Conservation (phyloP, 78 protist genomes). For the Bodo saltans region DNA sequence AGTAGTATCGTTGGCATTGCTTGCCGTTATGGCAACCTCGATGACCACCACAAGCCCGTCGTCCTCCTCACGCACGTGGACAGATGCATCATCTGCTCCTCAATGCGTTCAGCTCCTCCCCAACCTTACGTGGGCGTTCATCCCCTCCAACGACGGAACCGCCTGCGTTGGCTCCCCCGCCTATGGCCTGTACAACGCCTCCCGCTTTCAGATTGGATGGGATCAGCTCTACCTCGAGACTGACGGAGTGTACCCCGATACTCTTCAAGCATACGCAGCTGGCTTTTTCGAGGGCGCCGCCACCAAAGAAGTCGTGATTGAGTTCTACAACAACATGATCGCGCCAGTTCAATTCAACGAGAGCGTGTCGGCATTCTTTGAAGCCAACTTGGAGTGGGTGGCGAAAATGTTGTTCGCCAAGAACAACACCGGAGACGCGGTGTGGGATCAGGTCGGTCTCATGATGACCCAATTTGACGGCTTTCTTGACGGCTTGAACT, state of each 20-base stretch:
- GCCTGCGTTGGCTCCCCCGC: not conserved
- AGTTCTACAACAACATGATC: not conserved
- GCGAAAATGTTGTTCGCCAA: not conserved
- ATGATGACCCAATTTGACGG: conserved; percentile 36
- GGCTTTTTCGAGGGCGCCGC: not conserved
- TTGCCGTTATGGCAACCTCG: too few species aligned
- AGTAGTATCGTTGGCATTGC: too few species aligned
- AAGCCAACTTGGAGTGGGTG: not conserved
- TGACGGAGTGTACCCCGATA: not conserved
- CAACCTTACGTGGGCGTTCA: too few species aligned
- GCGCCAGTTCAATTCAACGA: not conserved
- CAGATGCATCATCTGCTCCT: too few species aligned
- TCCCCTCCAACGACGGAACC: not conserved
- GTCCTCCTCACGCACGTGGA: too few species aligned
- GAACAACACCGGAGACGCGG: conserved; percentile 24
- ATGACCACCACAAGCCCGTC: too few species aligned
- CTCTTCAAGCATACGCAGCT: not conserved
- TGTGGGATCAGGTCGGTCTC: conserved; percentile 49
- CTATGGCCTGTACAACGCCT: not conserved
- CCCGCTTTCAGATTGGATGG: not conserved
- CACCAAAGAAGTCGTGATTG: not conserved
- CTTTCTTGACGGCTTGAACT: conserved; percentile 27
- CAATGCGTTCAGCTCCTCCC: too few species aligned
- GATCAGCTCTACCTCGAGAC: not conserved
- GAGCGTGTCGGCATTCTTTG: not conserved